Evolutionary conservation across 2,329 filamentous ascomycete genomes (phyloP).

Genomic region (Tolypocladium endophyticum): DNA sequence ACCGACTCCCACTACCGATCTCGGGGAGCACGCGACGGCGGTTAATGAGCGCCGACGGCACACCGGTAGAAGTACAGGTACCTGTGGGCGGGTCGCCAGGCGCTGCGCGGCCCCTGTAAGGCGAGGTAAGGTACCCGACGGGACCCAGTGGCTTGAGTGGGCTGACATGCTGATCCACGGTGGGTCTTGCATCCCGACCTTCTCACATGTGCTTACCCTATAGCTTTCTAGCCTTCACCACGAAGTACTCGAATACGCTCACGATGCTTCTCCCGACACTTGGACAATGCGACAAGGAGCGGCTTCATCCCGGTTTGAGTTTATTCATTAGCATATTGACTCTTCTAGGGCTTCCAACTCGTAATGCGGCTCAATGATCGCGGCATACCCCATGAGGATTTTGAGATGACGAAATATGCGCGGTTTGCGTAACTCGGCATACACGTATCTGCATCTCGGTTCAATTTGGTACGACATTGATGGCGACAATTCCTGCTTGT

Average conservation of each 20-base stretch:
- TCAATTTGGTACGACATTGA: not conserved
- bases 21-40: constrained; percentile 5
- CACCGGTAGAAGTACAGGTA: not conserved
- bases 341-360: not conserved
- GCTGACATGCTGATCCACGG: not conserved
- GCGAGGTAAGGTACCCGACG: not conserved
- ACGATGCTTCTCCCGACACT: not conserved
- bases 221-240: not conserved
- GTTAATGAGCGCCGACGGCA: not conserved
- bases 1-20: constrained; percentile 4
- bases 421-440: not conserved
- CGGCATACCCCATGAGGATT: not conserved
- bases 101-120: not conserved
- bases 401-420: not conserved
- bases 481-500: not conserved
- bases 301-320: too few species aligned
- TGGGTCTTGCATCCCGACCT: not conserved
- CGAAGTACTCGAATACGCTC: not conserved
- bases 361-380: not conserved
- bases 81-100: not conserved
- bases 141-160: not conserved
- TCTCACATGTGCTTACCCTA: not conserved
- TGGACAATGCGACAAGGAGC: not conserved
- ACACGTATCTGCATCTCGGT: not conserved
- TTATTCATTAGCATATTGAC: not conserved